phyloP scores from a whole-genome alignment of 176 grass and related monocot genomes.

The Tillandsia fasciculata region DNA sequence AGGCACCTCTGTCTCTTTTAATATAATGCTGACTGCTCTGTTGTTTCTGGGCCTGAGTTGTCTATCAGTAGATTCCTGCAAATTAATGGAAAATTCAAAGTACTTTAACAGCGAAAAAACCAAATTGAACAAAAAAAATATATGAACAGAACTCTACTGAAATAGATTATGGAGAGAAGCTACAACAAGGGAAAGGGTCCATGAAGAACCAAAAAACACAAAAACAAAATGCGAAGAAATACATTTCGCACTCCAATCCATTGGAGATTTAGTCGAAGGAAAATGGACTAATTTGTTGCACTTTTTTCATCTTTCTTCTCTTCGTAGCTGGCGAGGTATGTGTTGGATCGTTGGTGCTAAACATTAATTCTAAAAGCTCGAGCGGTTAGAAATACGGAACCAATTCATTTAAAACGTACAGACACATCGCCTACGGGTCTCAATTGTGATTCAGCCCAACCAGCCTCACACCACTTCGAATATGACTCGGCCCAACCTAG shows the following conservation, averaged over 20 bases:
- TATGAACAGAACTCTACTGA: background rate
- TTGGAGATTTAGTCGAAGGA: background rate
- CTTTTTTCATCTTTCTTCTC: no score
- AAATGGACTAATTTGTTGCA: background rate
- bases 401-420: no score
- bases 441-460: no score
- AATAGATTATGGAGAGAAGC: slow-evolving; percentile 5
- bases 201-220: slow-evolving; percentile 12
- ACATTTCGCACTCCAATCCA: slow-evolving; percentile 1
- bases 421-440: no score
- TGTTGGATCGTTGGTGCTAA: no score
- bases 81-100: slow-evolving; percentile 27
- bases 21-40: slow-evolving; percentile 34
- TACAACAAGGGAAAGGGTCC: slow-evolving; percentile 11
- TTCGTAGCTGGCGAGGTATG: no score
- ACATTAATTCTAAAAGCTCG: no score
- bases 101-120: slow-evolving; percentile 11
- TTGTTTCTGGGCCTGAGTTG: slow-evolving; percentile 23
- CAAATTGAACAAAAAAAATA: background rate
- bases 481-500: no score
- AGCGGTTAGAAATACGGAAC: no score
- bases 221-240: slow-evolving; percentile 16
- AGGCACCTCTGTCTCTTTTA: slow-evolving; percentile 32
- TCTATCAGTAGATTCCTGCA: slow-evolving; percentile 29
- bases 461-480: no score